A percentile compares a stretch with the other conserved stretches of the same genome.
These are phyloP conservation scores for Umbilicaria muhlenbergii DNA, from an alignment of 495 filamentous ascomycete genomes.

Conservation along the genomic window DNA sequence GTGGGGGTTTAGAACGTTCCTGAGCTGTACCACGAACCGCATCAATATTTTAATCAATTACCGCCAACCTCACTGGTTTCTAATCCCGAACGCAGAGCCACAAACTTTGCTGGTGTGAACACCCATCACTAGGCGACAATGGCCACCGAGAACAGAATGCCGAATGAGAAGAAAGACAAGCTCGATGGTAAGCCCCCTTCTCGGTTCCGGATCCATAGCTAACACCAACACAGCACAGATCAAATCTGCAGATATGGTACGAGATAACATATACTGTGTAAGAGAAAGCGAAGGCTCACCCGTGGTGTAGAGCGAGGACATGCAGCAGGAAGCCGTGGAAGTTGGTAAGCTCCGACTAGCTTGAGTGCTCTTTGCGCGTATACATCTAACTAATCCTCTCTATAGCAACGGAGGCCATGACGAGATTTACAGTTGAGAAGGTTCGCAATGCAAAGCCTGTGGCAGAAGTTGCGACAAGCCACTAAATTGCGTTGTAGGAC, in stretches of 20 bases:
- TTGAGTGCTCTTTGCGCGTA: not conserved
- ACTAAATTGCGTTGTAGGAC: conserved; percentile 36
- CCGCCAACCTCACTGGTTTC: no score
- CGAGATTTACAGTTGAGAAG: conserved; percentile 87
- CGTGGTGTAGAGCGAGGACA: conserved; percentile 64
- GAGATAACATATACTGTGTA: conserved; percentile 6
- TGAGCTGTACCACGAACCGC: no score
- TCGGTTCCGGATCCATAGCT: conserved; percentile 10
- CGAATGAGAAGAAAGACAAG: conserved; percentile 49
- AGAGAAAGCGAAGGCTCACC: not conserved
- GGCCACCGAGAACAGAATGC: conserved; percentile 16
- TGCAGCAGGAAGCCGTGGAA: conserved; percentile 89
- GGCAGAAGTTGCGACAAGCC: conserved; percentile 6
- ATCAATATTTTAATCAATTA: no score
- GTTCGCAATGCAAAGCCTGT: conserved; percentile 23
- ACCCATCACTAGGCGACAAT: no score
- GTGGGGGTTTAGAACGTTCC: not conserved
- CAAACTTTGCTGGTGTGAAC: no score
- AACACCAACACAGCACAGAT: conserved; percentile 54
- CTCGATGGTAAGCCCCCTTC: conserved; percentile 42
- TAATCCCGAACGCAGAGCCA: no score
- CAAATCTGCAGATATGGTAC: conserved; percentile 97
- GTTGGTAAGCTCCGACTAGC: conserved; percentile 47
- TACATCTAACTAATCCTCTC: conserved; percentile 9
- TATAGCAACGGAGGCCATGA: conserved; percentile 83